Base-by-base conservation (phyloP, 2,329 filamentous ascomycete species). In the Fusarium azukiicola region DNA sequence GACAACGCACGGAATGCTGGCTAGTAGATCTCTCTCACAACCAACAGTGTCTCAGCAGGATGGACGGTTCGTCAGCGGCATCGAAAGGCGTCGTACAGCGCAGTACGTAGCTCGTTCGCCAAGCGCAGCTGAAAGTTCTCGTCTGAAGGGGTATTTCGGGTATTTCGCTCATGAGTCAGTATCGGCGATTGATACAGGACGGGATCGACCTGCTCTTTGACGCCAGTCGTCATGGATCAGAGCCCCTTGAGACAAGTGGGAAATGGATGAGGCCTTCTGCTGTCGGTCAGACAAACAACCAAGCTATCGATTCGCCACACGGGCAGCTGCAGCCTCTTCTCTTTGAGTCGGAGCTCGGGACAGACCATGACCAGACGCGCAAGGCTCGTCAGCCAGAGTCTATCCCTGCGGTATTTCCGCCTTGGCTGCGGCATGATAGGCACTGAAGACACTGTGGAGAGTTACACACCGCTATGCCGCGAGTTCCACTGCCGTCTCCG, bases 11-110 rank as follows among this genome's bases (percentile, higher is more conserved):
- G 71, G 74, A 79, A 77, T 79, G 74, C 36, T 54, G 5, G 38
- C n/a, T 44, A 52, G 67, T 44, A 67, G 46, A 74, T 74, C 67
- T 27, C 27, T 49, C 40, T 52, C 56, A 47, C 50, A 69, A 21
- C 67, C 74, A 77, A 79, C 64, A 63, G 38, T 54, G 74, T 74
- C 67, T 72, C 61, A 36, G 14, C 16, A 27, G 2, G 19, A 44
- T 49, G 27, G 21, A 14, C 56, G 36, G 56, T 36, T 47, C 63
- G 36, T 47, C 63, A 36, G 32, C 42, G 21, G 63, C 19, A 66
- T 47, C 63, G 16, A 49, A 47, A 19, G 44, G 56, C 36, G 40
- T 40, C 56, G 56, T 61, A 40, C 36, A n/a, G 56, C 8, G 36
- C 54, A 40, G 21, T 40, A 61, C 16, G 54, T 40, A 61, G 38